Evolutionary conservation across 192 early-diverging fungal species (phyloP).

Genomic region (Dissophora ornata): DNA sequence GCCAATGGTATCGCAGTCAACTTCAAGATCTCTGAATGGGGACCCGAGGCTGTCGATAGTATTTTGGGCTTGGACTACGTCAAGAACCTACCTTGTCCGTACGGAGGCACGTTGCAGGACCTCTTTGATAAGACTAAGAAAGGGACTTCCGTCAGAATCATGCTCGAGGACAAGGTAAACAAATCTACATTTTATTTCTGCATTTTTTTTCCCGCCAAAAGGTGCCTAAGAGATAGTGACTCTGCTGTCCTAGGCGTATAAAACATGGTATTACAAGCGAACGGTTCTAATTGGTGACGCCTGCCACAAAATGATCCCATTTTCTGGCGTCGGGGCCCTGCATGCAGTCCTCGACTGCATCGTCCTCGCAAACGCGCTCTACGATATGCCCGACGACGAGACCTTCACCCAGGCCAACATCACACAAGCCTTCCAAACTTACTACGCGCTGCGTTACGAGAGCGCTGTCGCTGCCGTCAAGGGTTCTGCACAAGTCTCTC

Average conservation of each 20-base stretch:
- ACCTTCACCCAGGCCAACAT: constrained; percentile 21
- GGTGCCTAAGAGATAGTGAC: no score
- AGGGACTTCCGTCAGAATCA: constrained; percentile 8
- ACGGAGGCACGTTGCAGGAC: constrained; percentile 13
- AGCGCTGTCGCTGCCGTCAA: constrained; percentile 28
- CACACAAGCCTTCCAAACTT: constrained; percentile 23
- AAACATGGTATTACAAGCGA: constrained; percentile 35
- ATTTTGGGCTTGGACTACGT: constrained; percentile 12
- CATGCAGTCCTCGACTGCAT: constrained; percentile 29
- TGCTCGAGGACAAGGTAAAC: constrained; percentile 38
- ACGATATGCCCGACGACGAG: constrained; percentile 32
- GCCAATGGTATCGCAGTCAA: constrained; percentile 3
- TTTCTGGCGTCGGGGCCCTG: constrained; percentile 18
- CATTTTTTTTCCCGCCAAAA: no score
- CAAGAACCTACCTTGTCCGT: constrained; percentile 26
- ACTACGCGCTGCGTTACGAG: constrained; percentile 24
- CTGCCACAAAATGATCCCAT: constrained; percentile 26
- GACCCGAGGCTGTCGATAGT: constrained; percentile 18
- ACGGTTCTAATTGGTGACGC: constrained; percentile 31
- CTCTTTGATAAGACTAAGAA: constrained; percentile 38
- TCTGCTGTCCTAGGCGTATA: constrained; percentile 18
- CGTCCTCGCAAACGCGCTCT: constrained; percentile 21
- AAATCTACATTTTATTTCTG: no score
- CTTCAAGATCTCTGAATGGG: constrained; percentile 39
- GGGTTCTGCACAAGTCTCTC: constrained; percentile 8